phyloP scores from a whole-genome alignment of 208 protist species.

The Crithidia bombi region DNA sequence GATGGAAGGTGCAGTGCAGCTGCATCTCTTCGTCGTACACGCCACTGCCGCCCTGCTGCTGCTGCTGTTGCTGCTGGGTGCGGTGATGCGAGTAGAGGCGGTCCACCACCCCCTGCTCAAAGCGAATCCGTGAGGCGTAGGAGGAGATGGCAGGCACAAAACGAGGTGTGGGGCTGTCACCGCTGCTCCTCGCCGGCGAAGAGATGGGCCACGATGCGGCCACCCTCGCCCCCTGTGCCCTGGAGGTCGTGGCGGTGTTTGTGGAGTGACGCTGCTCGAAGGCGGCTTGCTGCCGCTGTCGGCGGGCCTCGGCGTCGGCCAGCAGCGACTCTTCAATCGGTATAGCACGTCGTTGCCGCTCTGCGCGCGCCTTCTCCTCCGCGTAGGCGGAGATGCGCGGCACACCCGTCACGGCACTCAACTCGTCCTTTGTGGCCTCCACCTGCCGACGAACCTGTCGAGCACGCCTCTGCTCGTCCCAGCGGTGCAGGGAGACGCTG shows the following conservation, averaged over 20 bases:
- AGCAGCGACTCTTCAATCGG: constrained; percentile 64
- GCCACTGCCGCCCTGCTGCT: background rate
- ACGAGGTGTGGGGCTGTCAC: background rate
- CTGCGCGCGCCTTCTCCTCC: constrained; percentile 34
- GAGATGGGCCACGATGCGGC: too few species aligned
- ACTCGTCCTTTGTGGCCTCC: constrained; percentile 40
- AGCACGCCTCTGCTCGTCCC: constrained; percentile 49
- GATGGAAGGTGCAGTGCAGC: constrained; percentile 63
- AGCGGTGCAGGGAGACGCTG: constrained; percentile 32
- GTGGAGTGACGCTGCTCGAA: constrained; percentile 38
- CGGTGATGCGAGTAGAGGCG: constrained; percentile 50
- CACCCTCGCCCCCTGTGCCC: background rate
- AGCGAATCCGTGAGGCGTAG: constrained; percentile 45
- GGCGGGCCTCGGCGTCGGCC: constrained; percentile 53
- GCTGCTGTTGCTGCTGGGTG: background rate
- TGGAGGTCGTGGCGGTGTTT: background rate
- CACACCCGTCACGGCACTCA: constrained; percentile 33
- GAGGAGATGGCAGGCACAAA: constrained; percentile 55
- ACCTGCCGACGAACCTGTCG: constrained; percentile 33
- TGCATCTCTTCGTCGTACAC: constrained; percentile 43
- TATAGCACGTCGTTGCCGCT: constrained; percentile 24
- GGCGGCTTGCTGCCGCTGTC: constrained; percentile 53
- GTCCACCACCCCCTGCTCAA: constrained; percentile 54
- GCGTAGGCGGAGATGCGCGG: constrained; percentile 70
- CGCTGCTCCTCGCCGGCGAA: background rate